Evolutionary conservation across 805 yeast species (phyloP), one percentile per base, ranked within the genome.

Genomic region (Saturnispora silvae): DNA sequence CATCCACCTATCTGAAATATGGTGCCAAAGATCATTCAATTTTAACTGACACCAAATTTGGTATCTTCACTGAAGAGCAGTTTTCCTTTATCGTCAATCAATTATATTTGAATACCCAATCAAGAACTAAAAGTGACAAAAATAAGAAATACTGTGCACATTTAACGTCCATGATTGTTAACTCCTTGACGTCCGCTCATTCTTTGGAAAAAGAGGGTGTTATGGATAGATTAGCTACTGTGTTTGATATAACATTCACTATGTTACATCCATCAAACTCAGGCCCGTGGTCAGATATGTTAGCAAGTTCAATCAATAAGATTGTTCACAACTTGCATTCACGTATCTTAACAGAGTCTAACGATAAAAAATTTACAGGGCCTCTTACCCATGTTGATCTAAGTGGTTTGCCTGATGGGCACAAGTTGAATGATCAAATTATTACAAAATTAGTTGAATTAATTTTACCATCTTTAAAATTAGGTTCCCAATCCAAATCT

Each of bases 201-300:
- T 61, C 66, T 1, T 46, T 60, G 10, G 67, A 56, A 2, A 40
- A 52, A 2, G 63, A 53, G 15, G 75, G 76, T 5, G 64, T 77
- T 17, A 53, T 79, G 46, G 71, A 65, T 14, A 62, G 68, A 34
- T 49, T 87, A 4, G 61, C 63, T 17, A 66, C 74, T 0, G 60
- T 82, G 20, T 47, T 81, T n/a, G 75, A 75, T 37, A 75, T 94
- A 0, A 63, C 86, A 5, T 79, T 73, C 43, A 82, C 95, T 15
- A 83, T 79, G 57, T 77, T 77, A 3, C 96, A 92, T 55, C 98
- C 98, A 5, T 86, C 97, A 0, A 87, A 87, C 54, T 57, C 67
- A n/a, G 97, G 96, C 0, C 68, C 69, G n/a, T 87, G 97, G 96
- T 71, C 94, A 0, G 57, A 68, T 20, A 62, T 77, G 4, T 70